Evolutionary conservation across 2,329 filamentous ascomycete genomes (phyloP), one percentile per base, ranked within the genome.

Genomic region (Metarhizium sp.): DNA sequence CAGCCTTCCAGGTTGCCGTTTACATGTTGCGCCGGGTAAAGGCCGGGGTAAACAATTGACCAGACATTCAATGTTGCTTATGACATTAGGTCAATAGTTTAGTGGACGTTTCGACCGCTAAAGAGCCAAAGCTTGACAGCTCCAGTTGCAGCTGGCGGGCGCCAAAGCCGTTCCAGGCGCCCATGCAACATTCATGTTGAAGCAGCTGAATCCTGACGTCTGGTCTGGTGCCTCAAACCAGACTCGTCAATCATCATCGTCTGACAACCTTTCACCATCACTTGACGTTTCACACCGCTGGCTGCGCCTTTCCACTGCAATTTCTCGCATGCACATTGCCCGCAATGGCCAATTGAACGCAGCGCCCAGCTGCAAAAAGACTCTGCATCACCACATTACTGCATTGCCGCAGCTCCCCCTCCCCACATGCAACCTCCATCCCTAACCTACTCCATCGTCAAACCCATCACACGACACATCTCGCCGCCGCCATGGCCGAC

Each of bases 401-500:
- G 32, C 38, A 40, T 40, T 5, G 13, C 42, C n/a, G 18, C 45
- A 11, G 10, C 42, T 20, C 36, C 30, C 52, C 42, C 30, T 45
- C 42, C 42, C n/a, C 16, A 11, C n/a, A 20, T 45, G 42, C 16
- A 43, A 18, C 40, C 11, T 43, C n/a, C 10, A 25, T 29, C 47
- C n/a, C 16, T 14, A 8, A 14, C 53, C 54, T 25, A 25, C 25
- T 57, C 52, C 36, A 57, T 34, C 52, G 36, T 45, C 43, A 43
- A 53, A 32, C 34, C 58, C 57, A 61, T 60, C 38, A 46, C 10
- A n/a, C 43, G 11, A 54, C 25, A 14, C 30, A 36, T 38, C 43
- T 8, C 16, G 36, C 36, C 16, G 34, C 10, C 49, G 25, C 20
- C 54, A 38, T 42, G 47, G 36, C 42, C 4, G 89, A 95, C 70